Evolutionary conservation across 371 early-diverging fungal genomes (phyloP), one percentile per base, ranked within the genome.

Genomic region (Mucor piriformis): DNA sequence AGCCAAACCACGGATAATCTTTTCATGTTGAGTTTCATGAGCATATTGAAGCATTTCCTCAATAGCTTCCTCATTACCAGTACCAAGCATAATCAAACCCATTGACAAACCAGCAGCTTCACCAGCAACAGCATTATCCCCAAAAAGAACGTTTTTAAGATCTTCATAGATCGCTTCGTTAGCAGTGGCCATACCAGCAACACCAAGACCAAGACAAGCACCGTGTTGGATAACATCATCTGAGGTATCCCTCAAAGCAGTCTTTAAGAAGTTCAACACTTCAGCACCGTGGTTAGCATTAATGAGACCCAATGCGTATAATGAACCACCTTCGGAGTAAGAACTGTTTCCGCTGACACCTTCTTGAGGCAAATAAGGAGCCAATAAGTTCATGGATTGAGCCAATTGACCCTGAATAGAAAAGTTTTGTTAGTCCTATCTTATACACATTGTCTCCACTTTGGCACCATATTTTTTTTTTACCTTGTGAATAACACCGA

Each of bases 61-160:
- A 51, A 99, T 66, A 3, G 91, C 92, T 58, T 86, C 82, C 29
- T 83, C 74, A 13, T 90, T 86, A n/a, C 84, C 92, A 16, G 94
- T 93, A 44, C 99, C 99, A 50, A 97, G 86, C 92, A 95, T 95
- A 24, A 98, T 90, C 65, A 99, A 81, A 46, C 99, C 99, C 88
- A 99, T 96, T 21, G 94, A 95, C 32, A 98, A 68, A 58, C 95
- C 97, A 32, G 99, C 99, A 3, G 98, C 99, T 72, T 99, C 99
- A 50, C 97, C 97, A 34, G 96, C 93, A 25, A 99, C 93, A 6
- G 99, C 99, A 59, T 90, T 91, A 74, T 98, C 99, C 38, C 88
- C 89, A 72, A 89, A 96, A 43, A 95, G 82, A 20, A 93, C 88
- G 46, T 78, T 90, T 83, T 90, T 94, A 56, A 95, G 84, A 54